These are phyloP conservation scores for Aspergillus melleus DNA, from an alignment of 2,329 filamentous ascomycete genomes.

Conservation along the genomic window DNA sequence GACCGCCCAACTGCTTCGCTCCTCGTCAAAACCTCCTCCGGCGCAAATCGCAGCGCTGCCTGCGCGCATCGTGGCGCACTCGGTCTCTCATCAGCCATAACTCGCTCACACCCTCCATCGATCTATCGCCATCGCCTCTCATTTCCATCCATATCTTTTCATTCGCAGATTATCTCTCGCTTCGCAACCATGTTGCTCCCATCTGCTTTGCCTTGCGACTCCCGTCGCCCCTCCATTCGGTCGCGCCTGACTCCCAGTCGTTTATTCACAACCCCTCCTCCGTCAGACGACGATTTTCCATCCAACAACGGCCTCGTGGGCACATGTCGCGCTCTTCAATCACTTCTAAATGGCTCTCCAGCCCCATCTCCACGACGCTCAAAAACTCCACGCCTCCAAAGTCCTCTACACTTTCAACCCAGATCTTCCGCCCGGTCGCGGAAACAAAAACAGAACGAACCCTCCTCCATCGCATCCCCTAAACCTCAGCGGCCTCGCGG, in stretches of 20 bases:
- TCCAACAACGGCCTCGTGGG: conserved; percentile 41
- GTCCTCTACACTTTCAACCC: conserved; percentile 36
- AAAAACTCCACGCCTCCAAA: conserved; percentile 41
- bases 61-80: conserved; percentile 18
- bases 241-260: conserved; percentile 38
- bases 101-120: conserved; percentile 6
- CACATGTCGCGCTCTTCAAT: conserved; percentile 45
- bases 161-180: neutral
- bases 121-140: conserved; percentile 7
- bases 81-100: conserved; percentile 10
- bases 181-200: conserved; percentile 44
- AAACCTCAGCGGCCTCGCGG: conserved; percentile 25
- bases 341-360: conserved; percentile 42
- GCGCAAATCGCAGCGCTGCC: conserved; percentile 31
- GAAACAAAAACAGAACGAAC: conserved; percentile 16
- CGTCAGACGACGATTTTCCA: conserved; percentile 35
- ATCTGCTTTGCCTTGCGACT: conserved; percentile 48
- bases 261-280: conserved; percentile 41
- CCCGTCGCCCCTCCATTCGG: conserved; percentile 32
- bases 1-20: conserved; percentile 13
- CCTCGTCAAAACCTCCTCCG: conserved; percentile 29
- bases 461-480: conserved; percentile 22
- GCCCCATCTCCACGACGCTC: conserved; percentile 36
- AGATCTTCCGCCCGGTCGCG: conserved; percentile 31
- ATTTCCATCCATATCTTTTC: neutral